phyloP scores from a whole-genome alignment of 208 protist species.

The Acanthamoeba royreba region DNA sequence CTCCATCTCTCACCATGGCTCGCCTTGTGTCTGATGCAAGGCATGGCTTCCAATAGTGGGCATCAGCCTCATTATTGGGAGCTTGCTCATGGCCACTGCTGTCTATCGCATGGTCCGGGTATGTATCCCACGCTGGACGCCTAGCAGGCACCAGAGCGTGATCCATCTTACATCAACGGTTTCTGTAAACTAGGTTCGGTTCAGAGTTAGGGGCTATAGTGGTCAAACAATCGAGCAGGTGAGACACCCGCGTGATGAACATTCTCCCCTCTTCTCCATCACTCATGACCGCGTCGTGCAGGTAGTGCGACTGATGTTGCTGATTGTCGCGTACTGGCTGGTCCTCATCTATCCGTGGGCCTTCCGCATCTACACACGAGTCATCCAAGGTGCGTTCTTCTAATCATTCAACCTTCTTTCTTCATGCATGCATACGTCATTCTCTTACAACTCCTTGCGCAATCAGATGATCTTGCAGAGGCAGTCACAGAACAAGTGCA shows the following conservation, averaged over 20 bases:
- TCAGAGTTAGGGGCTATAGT: not conserved
- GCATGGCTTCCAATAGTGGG: not conserved
- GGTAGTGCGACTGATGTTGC: not conserved
- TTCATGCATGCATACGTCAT: not conserved
- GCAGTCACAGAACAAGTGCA: not conserved
- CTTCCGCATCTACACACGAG: not conserved
- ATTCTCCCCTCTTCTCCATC: no score
- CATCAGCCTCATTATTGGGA: not conserved
- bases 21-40: not conserved
- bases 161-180: no score
- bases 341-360: not conserved
- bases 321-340: slow-evolving; percentile 10
- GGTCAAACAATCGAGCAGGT: not conserved
- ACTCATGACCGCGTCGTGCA: not conserved
- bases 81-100: not conserved
- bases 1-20: not conserved
- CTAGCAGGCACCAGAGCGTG: no score
- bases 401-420: no score
- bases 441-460: not conserved
- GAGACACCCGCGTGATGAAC: no score
- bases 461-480: not conserved
- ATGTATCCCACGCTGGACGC: no score
- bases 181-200: not conserved
- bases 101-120: not conserved
- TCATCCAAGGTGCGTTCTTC: not conserved